A percentile compares a stretch with the other conserved stretches of the same genome.
These are phyloP conservation scores for Paecilomyces sp. DNA, from an alignment of 2,329 filamentous ascomycete genomes.

Conservation along the genomic window DNA sequence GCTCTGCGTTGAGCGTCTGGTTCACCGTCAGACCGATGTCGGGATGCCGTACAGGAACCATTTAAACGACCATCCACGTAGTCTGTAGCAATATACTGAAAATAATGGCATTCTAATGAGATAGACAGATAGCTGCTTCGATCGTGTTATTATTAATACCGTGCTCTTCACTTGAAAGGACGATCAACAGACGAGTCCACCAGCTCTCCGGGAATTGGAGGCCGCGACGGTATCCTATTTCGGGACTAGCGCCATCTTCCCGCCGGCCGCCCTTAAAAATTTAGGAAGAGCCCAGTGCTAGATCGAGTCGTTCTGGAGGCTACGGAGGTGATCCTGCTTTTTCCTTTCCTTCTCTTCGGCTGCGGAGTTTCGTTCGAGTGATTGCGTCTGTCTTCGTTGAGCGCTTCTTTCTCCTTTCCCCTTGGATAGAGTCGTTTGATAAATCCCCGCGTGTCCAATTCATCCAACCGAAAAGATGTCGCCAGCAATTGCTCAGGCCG, in stretches of 20 bases:
- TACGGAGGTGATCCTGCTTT: constrained; percentile 1
- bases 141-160: not conserved
- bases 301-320: not conserved
- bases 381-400: not conserved
- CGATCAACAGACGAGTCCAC: not conserved
- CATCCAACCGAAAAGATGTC: constrained; percentile 42
- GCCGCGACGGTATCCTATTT: not conserved
- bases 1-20: not conserved
- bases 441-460: not conserved
- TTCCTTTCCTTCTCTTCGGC: constrained; percentile 8
- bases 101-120: not conserved
- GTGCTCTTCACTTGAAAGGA: not conserved
- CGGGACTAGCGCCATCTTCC: not conserved
- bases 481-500: constrained; percentile 37
- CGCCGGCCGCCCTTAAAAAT: not conserved
- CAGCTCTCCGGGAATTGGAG: not conserved
- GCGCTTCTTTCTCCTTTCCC: not conserved
- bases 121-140: not conserved
- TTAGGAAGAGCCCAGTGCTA: not conserved
- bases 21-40: not conserved
- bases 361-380: constrained; percentile 1
- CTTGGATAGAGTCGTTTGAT: not conserved
- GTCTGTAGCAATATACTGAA: not conserved
- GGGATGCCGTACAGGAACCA: not conserved
- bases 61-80: not conserved